phyloP scores from a whole-genome alignment of 257 asterid species.

The Solanum clarkiae region DNA sequence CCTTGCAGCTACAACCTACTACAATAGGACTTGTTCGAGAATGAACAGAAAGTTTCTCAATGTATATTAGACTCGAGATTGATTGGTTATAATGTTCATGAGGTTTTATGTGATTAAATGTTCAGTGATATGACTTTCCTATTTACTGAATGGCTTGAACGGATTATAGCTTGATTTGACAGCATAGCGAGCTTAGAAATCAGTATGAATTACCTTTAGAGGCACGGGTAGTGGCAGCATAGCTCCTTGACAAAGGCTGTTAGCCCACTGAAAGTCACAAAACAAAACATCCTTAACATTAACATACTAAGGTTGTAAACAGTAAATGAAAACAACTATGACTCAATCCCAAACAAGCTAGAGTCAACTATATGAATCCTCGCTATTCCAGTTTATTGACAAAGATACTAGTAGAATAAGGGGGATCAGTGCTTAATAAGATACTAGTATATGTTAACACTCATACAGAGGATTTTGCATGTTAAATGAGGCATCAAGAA shows the following conservation, averaged over 20 bases:
- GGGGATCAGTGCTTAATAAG: not conserved
- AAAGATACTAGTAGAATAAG: not conserved
- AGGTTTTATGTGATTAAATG: not conserved
- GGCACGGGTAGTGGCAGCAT: constrained; percentile 83
- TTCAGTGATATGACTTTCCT: not conserved
- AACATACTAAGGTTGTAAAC: not conserved
- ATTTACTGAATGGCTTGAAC: not conserved
- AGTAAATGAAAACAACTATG: not conserved
- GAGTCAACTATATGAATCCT: not conserved
- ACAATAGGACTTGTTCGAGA: not conserved
- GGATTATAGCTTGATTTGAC: not conserved
- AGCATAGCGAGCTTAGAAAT: not conserved
- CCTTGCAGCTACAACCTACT: not conserved
- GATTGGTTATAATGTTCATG: not conserved
- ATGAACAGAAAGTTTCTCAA: not conserved
- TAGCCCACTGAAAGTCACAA: constrained; percentile 66
- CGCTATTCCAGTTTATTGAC: not conserved
- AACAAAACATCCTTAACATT: not conserved
- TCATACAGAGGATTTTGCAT: not conserved
- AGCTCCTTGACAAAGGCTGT: constrained; percentile 90
- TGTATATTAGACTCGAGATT: not conserved
- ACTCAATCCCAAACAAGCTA: not conserved
- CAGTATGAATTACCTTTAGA: constrained; percentile 46
- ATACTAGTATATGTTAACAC: not conserved
- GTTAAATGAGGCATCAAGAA: not conserved